These are phyloP conservation scores for Penicillium verhagenii DNA, from an alignment of 495 filamentous ascomycete species.

Conservation along the genomic window DNA sequence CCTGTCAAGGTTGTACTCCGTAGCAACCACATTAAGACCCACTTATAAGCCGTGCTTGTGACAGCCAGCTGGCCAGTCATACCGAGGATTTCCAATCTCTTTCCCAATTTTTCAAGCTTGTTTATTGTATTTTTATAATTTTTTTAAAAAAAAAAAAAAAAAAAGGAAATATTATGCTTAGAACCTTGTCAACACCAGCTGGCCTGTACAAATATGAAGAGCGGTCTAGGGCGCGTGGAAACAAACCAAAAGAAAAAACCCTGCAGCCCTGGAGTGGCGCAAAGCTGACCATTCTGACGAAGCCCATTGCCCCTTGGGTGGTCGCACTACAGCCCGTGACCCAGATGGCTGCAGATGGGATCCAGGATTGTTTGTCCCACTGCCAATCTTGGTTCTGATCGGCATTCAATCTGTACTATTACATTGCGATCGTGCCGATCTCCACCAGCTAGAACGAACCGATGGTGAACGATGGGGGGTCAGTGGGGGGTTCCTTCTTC, in stretches of 20 bases:
- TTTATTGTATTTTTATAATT: no score
- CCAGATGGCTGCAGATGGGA: conserved; percentile 21
- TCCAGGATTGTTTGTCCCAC: conserved; percentile 14
- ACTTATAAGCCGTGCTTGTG: no score
- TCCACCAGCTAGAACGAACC: conserved; percentile 22
- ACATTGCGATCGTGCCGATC: conserved; percentile 33
- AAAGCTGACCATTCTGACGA: conserved; percentile 27
- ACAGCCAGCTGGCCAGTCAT: no score
- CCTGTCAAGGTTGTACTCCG: no score
- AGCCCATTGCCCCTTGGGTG: conserved; percentile 21
- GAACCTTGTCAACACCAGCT: no score
- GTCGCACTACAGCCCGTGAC: conserved; percentile 27
- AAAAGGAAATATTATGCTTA: no score
- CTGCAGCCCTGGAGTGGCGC: conserved; percentile 11
- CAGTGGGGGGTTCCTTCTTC: no score
- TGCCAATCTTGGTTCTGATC: conserved; percentile 21
- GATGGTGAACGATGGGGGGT: conserved; percentile 27
- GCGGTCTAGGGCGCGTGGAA: conserved; percentile 19
- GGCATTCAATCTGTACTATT: conserved; percentile 32
- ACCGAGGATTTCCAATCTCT: no score
- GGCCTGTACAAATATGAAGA: no score
- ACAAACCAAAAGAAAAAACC: conserved; percentile 5
- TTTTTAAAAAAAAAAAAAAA: no score
- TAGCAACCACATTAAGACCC: no score
- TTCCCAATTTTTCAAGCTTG: no score